Conservation (phyloP, 1,139 yeast species). For the Sugiyamaella novakii region DNA sequence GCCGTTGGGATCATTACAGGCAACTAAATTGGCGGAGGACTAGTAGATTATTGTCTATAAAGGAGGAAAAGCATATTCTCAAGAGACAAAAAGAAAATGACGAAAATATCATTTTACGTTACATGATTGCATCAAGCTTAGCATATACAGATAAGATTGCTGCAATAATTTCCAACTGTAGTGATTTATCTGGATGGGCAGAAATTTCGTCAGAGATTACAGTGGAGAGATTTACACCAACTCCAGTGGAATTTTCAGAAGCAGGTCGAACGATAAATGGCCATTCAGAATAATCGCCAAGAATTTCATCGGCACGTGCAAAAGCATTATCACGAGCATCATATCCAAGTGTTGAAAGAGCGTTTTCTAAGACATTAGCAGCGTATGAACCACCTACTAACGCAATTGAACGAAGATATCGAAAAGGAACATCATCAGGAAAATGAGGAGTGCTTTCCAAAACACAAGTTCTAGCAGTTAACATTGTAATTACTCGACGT, state of each 20-base stretch:
- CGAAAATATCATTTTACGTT: slow-evolving; percentile 7
- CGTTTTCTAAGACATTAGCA: slow-evolving; percentile 94
- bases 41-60: slow-evolving; percentile 12
- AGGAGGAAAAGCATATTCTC: not conserved
- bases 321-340: slow-evolving; percentile 93
- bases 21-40: not conserved
- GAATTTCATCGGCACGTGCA: slow-evolving; percentile 86
- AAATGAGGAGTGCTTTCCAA: slow-evolving; percentile 57
- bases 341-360: slow-evolving; percentile 72
- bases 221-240: slow-evolving; percentile 73
- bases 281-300: slow-evolving; percentile 77
- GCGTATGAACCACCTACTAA: slow-evolving; percentile 91
- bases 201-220: slow-evolving; percentile 71
- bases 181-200: slow-evolving; percentile 55
- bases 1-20: no score
- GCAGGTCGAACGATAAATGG: slow-evolving; percentile 72
- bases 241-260: slow-evolving; percentile 54
- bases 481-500: slow-evolving; percentile 66
- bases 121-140: slow-evolving; percentile 42
- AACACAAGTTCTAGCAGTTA: slow-evolving; percentile 67
- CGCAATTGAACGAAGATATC: slow-evolving; percentile 74
- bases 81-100: not conserved
- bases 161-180: slow-evolving; percentile 85
- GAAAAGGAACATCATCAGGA: slow-evolving; percentile 68
- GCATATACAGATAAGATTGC: slow-evolving; percentile 58